phyloP scores from a whole-genome alignment of 2,329 filamentous ascomycete species.

The Paraphaeosphaeria minitans region DNA sequence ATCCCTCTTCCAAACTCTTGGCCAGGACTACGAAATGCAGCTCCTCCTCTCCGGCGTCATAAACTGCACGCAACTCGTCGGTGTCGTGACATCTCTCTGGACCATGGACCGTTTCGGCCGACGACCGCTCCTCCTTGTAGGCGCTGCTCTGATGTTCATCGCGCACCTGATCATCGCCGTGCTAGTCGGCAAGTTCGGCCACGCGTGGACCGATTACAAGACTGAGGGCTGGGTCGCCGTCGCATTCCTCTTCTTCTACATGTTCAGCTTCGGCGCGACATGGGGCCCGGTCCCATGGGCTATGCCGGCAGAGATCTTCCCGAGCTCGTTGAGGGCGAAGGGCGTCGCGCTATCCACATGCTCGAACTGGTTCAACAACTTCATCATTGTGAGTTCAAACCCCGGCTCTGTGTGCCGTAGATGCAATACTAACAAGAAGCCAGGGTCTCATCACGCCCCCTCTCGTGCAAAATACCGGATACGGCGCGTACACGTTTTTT shows the following conservation, averaged over 20 bases:
- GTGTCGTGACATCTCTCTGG: slow-evolving; percentile 43
- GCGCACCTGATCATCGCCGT: slow-evolving; percentile 62
- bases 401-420: background rate
- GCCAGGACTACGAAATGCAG: slow-evolving; percentile 57
- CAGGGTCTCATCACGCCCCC: slow-evolving; percentile 68
- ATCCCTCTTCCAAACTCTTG: slow-evolving; percentile 64
- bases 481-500: slow-evolving; percentile 49
- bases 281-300: slow-evolving; percentile 62
- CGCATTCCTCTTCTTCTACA: slow-evolving; percentile 66
- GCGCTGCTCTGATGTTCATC: slow-evolving; percentile 54
- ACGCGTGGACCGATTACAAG: slow-evolving; percentile 58
- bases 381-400: slow-evolving; percentile 55
- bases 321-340: slow-evolving; percentile 64
- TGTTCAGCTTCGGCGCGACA: slow-evolving; percentile 64
- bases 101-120: slow-evolving; percentile 52
- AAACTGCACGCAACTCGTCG: slow-evolving; percentile 52
- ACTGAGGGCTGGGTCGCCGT: slow-evolving; percentile 62
- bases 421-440: slow-evolving; percentile 48
- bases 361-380: slow-evolving; percentile 69
- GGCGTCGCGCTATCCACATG: slow-evolving; percentile 69
- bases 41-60: slow-evolving; percentile 58
- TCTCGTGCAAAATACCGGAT: slow-evolving; percentile 62
- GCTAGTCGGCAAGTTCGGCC: slow-evolving; percentile 59
- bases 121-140: slow-evolving; percentile 46
- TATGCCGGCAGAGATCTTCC: slow-evolving; percentile 66